Percentiles rank a stretch among this genome's conserved stretches.
Conservation (phyloP, 257 asterid genomes). For the Rubia yunnanensis region DNA sequence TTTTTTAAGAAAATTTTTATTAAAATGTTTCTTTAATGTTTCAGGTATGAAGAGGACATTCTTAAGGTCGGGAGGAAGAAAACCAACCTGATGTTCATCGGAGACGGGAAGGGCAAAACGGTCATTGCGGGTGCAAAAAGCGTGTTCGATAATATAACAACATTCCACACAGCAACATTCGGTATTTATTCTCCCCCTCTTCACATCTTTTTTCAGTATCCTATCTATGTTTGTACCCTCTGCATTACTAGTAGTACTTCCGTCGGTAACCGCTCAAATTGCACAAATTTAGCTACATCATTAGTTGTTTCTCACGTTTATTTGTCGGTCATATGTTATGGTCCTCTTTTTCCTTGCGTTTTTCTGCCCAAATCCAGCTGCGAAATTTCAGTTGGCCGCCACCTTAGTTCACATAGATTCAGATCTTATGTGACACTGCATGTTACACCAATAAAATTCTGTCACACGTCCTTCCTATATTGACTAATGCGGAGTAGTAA, state of each 20-base stretch:
- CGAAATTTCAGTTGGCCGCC: neutral
- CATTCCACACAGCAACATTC: conserved; percentile 84
- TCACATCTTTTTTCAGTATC: neutral
- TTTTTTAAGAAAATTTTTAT: too few species aligned
- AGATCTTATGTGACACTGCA: too few species aligned
- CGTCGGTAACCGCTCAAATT: neutral
- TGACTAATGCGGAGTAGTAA: too few species aligned
- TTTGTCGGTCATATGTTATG: neutral
- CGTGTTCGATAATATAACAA: conserved; percentile 52
- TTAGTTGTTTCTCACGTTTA: neutral
- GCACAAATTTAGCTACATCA: neutral
- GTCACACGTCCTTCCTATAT: too few species aligned
- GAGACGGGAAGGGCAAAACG: conserved; percentile 90
- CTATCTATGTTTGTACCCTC: neutral
- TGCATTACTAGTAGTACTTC: neutral
- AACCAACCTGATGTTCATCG: conserved; percentile 75
- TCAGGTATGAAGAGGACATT: conserved; percentile 64
- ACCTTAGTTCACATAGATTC: neutral
- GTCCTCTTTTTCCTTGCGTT: neutral
- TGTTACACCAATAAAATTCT: neutral
- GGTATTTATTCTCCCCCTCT: conserved; percentile 34
- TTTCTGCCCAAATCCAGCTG: neutral
- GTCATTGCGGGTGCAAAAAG: conserved; percentile 78
- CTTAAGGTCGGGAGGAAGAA: conserved; percentile 85
- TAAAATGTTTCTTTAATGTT: too few species aligned